These are phyloP conservation scores for Pochonia chlamydosporia DNA, from an alignment of 2,329 filamentous ascomycete genomes.

Conservation along the genomic window DNA sequence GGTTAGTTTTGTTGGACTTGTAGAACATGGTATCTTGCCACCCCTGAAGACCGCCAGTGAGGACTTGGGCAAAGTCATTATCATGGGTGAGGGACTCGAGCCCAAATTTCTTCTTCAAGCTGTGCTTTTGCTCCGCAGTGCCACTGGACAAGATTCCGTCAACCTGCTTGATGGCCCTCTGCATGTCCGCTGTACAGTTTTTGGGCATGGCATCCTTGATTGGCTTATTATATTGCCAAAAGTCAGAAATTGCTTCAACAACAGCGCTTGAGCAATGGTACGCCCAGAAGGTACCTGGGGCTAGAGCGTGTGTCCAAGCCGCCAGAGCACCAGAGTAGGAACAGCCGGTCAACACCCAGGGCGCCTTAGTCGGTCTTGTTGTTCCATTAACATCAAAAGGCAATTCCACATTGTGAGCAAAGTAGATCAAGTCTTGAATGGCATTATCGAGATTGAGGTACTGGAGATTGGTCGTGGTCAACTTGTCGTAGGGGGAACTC, in stretches of 20 bases:
- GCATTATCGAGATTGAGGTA: conserved; percentile 76
- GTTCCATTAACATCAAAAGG: conserved; percentile 59
- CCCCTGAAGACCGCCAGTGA: conserved; percentile 16
- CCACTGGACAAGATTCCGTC: conserved; percentile 40
- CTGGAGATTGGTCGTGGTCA: conserved; percentile 61
- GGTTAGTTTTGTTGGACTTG: conserved; percentile 21
- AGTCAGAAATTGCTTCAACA: conserved; percentile 67
- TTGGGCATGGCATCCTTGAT: conserved; percentile 38
- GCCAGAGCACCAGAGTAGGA: conserved; percentile 73
- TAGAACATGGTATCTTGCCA: conserved; percentile 32
- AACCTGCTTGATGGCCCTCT: conserved; percentile 42
- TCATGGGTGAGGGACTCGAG: conserved; percentile 32
- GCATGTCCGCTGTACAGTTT: conserved; percentile 57
- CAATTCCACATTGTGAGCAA: conserved; percentile 65
- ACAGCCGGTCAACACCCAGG: conserved; percentile 72
- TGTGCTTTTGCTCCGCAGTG: conserved; percentile 19
- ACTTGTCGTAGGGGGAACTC: conserved; percentile 59
- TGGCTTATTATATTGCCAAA: conserved; percentile 52
- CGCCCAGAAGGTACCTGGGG: conserved; percentile 70
- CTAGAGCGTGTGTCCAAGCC: conserved; percentile 64
- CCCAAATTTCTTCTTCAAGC: conserved; percentile 40
- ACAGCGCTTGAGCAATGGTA: conserved; percentile 73
- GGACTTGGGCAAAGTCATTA: conserved; percentile 42
- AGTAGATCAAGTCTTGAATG: conserved; percentile 69
- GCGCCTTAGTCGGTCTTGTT: conserved; percentile 57